Evolutionary conservation across 345 rosid species (phyloP).

Genomic region (Rhizophora apiculata): DNA sequence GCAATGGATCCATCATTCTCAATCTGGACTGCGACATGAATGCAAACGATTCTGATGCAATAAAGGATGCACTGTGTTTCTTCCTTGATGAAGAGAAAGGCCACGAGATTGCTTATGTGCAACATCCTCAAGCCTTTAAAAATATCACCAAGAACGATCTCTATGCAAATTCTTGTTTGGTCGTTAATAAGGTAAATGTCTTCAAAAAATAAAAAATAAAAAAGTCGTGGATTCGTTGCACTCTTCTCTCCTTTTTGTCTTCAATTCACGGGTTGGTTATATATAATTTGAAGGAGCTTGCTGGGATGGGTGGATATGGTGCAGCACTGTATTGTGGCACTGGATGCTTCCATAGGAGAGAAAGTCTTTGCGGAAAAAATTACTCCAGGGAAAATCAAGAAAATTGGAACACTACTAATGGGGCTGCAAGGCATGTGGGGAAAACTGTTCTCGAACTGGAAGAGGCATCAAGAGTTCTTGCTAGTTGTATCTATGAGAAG

Average conservation of each 20-base stretch:
- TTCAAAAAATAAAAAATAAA: background rate
- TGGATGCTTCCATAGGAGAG: constrained; percentile 37
- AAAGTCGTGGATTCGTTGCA: background rate
- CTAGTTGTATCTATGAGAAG: constrained; percentile 33
- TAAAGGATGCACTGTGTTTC: constrained; percentile 67
- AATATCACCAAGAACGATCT: constrained; percentile 38
- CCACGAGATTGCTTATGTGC: constrained; percentile 37
- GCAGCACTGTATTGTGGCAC: constrained; percentile 34
- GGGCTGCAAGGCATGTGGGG: constrained; percentile 2
- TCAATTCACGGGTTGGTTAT: background rate
- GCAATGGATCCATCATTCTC: constrained; percentile 52
- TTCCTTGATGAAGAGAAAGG: constrained; percentile 47
- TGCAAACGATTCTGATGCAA: constrained; percentile 52
- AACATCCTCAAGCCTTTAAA: constrained; percentile 33
- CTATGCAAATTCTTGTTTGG: constrained; percentile 19
- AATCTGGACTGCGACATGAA: constrained; percentile 87
- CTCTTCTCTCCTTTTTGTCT: background rate
- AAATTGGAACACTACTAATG: background rate
- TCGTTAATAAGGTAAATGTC: constrained; percentile 18
- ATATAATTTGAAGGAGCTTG: constrained; percentile 17
- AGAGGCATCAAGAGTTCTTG: constrained; percentile 31
- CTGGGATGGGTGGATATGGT: constrained; percentile 31
- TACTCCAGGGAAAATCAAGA: constrained; percentile 13
- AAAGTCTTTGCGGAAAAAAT: constrained; percentile 30
- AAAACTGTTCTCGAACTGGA: constrained; percentile 25